These are phyloP conservation scores for Calonectria pseudoturangicola DNA, from an alignment of 2,329 filamentous ascomycete species.

Conservation along the genomic window DNA sequence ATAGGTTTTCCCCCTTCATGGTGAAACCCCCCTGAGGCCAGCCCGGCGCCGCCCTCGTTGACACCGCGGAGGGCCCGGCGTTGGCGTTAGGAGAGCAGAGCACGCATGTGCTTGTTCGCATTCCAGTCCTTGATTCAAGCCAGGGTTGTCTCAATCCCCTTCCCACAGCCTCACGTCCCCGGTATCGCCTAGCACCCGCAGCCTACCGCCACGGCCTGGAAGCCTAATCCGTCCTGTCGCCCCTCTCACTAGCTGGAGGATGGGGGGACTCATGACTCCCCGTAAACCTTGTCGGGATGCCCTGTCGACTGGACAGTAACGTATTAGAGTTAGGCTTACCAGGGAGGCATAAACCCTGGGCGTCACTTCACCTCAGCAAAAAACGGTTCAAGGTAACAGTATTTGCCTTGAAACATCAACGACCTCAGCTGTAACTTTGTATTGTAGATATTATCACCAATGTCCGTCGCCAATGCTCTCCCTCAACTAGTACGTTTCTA, in stretches of 20 bases:
- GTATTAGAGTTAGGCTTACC: conserved; percentile 10
- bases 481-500: conserved; percentile 36
- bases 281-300: conserved; percentile 10
- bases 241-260: conserved; percentile 6
- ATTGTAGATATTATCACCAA: conserved; percentile 1
- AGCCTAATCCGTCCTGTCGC: conserved; percentile 11
- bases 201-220: conserved; percentile 26
- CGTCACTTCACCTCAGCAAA: neutral
- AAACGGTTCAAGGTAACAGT: conserved; percentile 10
- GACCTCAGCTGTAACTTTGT: neutral
- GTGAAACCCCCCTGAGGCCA: conserved; percentile 29
- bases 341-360: neutral
- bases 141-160: conserved; percentile 14
- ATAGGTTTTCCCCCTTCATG: neutral
- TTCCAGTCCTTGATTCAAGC: conserved; percentile 39
- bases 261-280: conserved; percentile 7
- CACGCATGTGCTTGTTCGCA: conserved; percentile 4
- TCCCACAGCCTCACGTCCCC: conserved; percentile 7
- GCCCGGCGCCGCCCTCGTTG: neutral
- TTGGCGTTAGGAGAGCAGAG: neutral
- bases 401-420: neutral
- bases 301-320: neutral
- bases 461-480: neutral
- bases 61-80: conserved; percentile 11
- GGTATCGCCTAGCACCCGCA: conserved; percentile 19